Evolutionary conservation across 2,329 filamentous ascomycete species (phyloP), one percentile per base, ranked within the genome.

Genomic region (Fusarium tanahbumbuense): DNA sequence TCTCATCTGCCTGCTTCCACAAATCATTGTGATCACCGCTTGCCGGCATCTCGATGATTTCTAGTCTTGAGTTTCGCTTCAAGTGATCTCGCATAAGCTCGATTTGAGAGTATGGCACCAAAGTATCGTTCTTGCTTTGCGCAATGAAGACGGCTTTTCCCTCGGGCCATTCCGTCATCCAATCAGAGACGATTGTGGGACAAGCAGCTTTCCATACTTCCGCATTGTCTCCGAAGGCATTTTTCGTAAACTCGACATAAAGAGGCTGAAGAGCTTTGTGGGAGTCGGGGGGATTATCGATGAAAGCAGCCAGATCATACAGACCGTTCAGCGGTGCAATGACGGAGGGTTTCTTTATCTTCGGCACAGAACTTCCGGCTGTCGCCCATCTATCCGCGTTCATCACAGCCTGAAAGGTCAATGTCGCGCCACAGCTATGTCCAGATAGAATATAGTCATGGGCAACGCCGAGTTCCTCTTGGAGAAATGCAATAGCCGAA

Each of bases 1-100:
- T 49, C 8, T 61, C 45, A 16, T 61, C 28, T 0, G 34, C 37
- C 9, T 5, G 27, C 0, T 52, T 61, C 59, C 59, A 61, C 0
- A 60, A 8, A 22, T 61, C 56, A 13, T 61, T 61, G 1, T 61
- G 59, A 20, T 61, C 56, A 12, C 59, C 56, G 8, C 23, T 22
- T 8, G 34, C 59, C 1, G 10, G 30, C 55, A 60, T 60, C 16
- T 60, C 55, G 1, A 61, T 3, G 3, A 45, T 1, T 5, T 60
- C 56, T 2, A 61, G 3, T 0, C 23, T 37, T 0, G 56, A 37
- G 0, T 27, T 30, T 0, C 5, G 2, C 3, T 13, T 16, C 0
- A 61, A 34, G 11, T 60, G 16, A 0, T 11, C 16, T 1, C 60
- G 52, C 37, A 60, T 60, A 8, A 60, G 10, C 8, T 30, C 37